These are phyloP conservation scores for Podospora pseudoanserina DNA, from an alignment of 495 filamentous ascomycete genomes.

Conservation along the genomic window DNA sequence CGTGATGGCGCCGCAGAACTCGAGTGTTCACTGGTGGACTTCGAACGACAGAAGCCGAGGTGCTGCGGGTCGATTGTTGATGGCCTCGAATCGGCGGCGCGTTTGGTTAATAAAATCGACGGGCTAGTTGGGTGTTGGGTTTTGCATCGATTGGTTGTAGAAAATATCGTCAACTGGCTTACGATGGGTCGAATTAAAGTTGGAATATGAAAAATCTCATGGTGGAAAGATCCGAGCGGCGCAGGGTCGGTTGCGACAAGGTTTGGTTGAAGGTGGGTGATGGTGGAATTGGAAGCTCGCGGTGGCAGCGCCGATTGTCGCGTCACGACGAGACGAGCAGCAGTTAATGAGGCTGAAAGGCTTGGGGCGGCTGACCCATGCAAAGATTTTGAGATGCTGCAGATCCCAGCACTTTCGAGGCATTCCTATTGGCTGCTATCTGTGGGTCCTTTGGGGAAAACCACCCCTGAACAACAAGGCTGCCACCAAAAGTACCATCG, in stretches of 20 bases:
- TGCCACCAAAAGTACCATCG: neutral
- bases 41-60: neutral
- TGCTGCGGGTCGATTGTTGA: neutral
- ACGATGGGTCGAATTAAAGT: neutral
- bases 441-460: neutral
- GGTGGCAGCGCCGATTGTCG: neutral
- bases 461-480: slow-evolving; percentile 20
- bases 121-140: neutral
- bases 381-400: slow-evolving; percentile 4
- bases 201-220: neutral
- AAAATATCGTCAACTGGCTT: neutral
- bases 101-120: neutral
- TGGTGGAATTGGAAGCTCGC: neutral
- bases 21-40: neutral
- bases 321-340: slow-evolving; percentile 6
- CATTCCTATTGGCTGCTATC: slow-evolving; percentile 5
- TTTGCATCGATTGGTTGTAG: neutral
- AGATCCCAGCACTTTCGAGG: neutral
- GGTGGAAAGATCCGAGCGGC: neutral
- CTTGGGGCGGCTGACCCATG: slow-evolving; percentile 4
- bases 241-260: neutral
- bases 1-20: neutral
- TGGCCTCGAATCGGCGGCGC: neutral
- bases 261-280: neutral
- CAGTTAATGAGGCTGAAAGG: slow-evolving; percentile 16